Conservation (phyloP, 139 green algal genomes). For the Asterochloris erici region DNA sequence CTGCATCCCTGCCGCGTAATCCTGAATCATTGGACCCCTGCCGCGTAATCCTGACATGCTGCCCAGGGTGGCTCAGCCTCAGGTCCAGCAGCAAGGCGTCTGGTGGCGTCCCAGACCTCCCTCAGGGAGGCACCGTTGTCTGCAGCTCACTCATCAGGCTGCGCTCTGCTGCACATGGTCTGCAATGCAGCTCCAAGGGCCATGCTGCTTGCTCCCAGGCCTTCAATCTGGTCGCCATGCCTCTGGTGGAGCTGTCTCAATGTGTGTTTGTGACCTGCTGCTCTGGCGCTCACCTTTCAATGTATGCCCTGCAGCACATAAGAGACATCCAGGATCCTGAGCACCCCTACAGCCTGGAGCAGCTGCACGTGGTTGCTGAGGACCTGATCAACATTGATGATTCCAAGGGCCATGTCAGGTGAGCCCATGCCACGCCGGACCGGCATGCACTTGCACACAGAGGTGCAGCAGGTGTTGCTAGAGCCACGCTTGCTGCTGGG, state of each 20-base stretch:
- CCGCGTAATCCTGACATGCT: no score
- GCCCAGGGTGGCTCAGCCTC: neutral
- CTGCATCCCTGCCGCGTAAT: no score
- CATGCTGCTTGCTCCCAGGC: no score
- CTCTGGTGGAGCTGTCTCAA: neutral
- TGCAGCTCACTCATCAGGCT: neutral
- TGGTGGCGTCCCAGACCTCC: no score
- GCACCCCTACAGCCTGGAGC: conserved; percentile 96
- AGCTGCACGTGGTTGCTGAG: conserved; percentile 87
- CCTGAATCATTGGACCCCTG: no score
- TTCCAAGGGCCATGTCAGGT: conserved; percentile 49
- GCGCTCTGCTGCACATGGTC: neutral
- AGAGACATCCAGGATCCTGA: conserved; percentile 96
- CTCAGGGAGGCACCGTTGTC: no score
- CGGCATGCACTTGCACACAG: neutral
- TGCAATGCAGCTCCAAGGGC: no score
- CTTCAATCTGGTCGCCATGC: neutral
- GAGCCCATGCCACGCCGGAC: neutral
- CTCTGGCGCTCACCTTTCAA: neutral
- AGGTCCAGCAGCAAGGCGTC: neutral
- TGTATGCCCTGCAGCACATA: conserved; percentile 55
- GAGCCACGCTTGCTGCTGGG: neutral
- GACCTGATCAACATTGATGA: conserved; percentile 74
- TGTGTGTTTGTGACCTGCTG: conserved; percentile 28
- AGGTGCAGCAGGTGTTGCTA: neutral